A percentile compares a stretch with the other conserved stretches of the same genome.
phyloP scores from a whole-genome alignment of 2,329 filamentous ascomycete species.

The Fusarium pseudocircinatum region DNA sequence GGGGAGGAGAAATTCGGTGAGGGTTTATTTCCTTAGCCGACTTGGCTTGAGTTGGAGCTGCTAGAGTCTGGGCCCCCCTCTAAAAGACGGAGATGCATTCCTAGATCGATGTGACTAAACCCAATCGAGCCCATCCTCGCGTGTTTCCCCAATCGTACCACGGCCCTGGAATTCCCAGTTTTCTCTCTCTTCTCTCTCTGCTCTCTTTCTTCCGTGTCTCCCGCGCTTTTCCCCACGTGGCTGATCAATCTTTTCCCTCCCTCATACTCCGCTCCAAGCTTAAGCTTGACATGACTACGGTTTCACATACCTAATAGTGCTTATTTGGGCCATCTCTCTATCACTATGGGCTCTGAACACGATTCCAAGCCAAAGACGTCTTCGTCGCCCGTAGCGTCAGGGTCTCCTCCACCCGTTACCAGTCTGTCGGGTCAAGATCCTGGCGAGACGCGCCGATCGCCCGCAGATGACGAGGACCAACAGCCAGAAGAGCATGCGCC shows the following conservation, averaged over 20 bases:
- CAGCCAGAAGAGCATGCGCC: conserved; percentile 10
- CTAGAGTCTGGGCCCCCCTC: background rate
- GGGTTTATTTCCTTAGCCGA: background rate
- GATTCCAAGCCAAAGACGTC: background rate
- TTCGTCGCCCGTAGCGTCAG: background rate
- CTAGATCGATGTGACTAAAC: background rate
- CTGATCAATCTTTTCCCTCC: background rate
- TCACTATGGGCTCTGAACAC: background rate
- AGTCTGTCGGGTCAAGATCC: conserved; percentile 8
- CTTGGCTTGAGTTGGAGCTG: background rate
- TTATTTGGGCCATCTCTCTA: background rate
- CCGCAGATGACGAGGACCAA: background rate
- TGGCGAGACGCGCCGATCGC: background rate
- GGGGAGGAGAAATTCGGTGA: background rate
- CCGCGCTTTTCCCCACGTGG: background rate
- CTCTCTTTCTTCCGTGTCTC: background rate
- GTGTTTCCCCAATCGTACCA: background rate
- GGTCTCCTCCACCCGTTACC: conserved; percentile 12
- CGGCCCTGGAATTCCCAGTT: background rate
- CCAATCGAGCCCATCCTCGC: background rate
- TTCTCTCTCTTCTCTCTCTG: background rate
- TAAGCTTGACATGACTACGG: background rate
- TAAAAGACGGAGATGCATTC: background rate
- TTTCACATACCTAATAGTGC: background rate
- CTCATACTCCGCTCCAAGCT: background rate